Conservation (phyloP, 139 green algal species). For the Haematococcus lacustris region DNA sequence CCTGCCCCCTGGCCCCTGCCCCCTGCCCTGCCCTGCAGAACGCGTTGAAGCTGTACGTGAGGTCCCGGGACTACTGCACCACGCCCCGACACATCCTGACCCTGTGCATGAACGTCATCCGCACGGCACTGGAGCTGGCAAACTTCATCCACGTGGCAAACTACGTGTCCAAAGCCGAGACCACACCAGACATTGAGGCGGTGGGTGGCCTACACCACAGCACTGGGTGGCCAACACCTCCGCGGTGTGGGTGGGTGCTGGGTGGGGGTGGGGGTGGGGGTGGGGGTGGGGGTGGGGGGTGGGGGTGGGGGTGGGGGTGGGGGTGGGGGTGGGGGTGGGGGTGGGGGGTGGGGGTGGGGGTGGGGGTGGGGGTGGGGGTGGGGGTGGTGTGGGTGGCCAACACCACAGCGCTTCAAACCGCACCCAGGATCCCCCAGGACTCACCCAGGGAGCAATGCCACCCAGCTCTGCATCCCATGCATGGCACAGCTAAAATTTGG, state of each 20-base stretch:
- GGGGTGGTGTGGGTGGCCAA: too few species aligned
- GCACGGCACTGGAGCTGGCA: constrained; percentile 65
- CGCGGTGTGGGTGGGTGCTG: too few species aligned
- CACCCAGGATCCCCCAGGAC: neutral
- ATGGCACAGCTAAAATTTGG: too few species aligned
- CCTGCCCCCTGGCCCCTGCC: too few species aligned
- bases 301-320: too few species aligned
- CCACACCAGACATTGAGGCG: constrained; percentile 39
- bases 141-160: constrained; percentile 80
- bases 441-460: too few species aligned
- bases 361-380: too few species aligned
- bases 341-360: too few species aligned
- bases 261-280: too few species aligned
- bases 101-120: constrained; percentile 85
- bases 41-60: constrained; percentile 86
- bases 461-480: too few species aligned
- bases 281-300: too few species aligned
- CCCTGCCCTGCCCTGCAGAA: constrained; percentile 37
- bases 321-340: too few species aligned
- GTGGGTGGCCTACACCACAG: neutral
- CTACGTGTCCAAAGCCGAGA: constrained; percentile 82
- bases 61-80: constrained; percentile 89
- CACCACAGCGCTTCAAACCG: neutral
- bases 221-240: neutral
- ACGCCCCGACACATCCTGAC: constrained; percentile 72